Evolutionary conservation across 1,139 yeast genomes (phyloP).

Genomic region (Candida mesenterica): DNA sequence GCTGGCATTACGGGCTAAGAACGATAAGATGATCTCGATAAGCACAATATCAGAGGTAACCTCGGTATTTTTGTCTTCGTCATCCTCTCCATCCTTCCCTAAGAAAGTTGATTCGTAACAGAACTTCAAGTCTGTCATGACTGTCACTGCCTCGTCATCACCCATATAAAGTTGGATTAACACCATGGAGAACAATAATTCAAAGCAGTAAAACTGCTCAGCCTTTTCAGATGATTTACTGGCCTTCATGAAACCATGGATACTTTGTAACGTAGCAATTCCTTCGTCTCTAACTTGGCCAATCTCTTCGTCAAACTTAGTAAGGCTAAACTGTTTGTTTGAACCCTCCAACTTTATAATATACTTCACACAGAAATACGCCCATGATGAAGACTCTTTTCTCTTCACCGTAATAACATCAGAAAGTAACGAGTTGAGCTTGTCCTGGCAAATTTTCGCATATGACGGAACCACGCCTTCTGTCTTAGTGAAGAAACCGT

Average conservation of each 20-base stretch:
- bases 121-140: slow-evolving; percentile 67
- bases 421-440: slow-evolving; percentile 62
- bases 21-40: slow-evolving; percentile 76
- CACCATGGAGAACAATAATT: slow-evolving; percentile 74
- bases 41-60: slow-evolving; percentile 56
- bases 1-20: slow-evolving; percentile 69
- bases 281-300: slow-evolving; percentile 50
- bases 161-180: slow-evolving; percentile 77
- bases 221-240: slow-evolving; percentile 12
- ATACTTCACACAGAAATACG: slow-evolving; percentile 39
- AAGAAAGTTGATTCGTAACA: slow-evolving; percentile 45
- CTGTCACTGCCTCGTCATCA: slow-evolving; percentile 73
- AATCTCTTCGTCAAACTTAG: slow-evolving; percentile 57
- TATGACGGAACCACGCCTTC: slow-evolving; percentile 14
- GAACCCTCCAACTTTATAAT: slow-evolving; percentile 27
- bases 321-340: slow-evolving; percentile 28
- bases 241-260: slow-evolving; percentile 28
- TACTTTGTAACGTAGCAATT: slow-evolving; percentile 45
- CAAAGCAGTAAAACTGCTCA: slow-evolving; percentile 48
- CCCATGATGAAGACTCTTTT: slow-evolving; percentile 57
- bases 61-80: slow-evolving; percentile 16
- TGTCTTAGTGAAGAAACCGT: slow-evolving; percentile 51
- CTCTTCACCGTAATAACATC: slow-evolving; percentile 52
- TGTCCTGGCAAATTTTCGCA: slow-evolving; percentile 50
- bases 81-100: slow-evolving; percentile 19